Evolutionary conservation across 2,329 filamentous ascomycete species (phyloP).

Genomic region (Arthroderma uncinatum): DNA sequence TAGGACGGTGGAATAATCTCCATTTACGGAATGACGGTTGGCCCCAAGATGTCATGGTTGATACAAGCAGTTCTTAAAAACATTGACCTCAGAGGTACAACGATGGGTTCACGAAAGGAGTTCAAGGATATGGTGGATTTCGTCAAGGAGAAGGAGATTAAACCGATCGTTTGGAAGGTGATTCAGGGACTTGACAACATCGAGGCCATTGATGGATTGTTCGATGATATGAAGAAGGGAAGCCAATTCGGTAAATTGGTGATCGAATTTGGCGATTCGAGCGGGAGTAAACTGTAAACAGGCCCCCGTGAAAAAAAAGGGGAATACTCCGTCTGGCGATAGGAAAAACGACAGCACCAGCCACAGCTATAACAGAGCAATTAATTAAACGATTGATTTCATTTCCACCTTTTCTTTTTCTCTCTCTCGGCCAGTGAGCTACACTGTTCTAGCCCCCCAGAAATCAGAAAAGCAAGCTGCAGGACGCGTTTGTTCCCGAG

Average conservation of each 20-base stretch:
- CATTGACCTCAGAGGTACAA: conserved; percentile 72
- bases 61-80: conserved; percentile 81
- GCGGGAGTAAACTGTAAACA: conserved; percentile 14
- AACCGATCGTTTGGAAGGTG: conserved; percentile 64
- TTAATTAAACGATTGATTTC: neutral
- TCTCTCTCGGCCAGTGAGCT: neutral
- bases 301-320: neutral
- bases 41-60: conserved; percentile 72
- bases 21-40: conserved; percentile 82
- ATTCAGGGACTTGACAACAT: conserved; percentile 64
- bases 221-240: conserved; percentile 76
- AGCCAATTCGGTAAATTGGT: conserved; percentile 90
- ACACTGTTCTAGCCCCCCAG: neutral
- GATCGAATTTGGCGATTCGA: conserved; percentile 33
- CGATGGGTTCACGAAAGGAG: conserved; percentile 83
- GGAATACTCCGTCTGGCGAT: neutral
- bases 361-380: neutral
- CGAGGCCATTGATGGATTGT: conserved; percentile 67
- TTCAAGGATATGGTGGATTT: conserved; percentile 86
- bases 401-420: neutral
- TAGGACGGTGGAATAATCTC: conserved; percentile 68
- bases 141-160: conserved; percentile 60
- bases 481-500: neutral
- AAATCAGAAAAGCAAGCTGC: neutral
- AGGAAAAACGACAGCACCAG: neutral